A percentile compares a stretch with the other conserved stretches of the same genome.
These are phyloP conservation scores for Phanerodontia chrysosporium DNA, from an alignment of 768 basidiomycete species.

Conservation along the genomic window DNA sequence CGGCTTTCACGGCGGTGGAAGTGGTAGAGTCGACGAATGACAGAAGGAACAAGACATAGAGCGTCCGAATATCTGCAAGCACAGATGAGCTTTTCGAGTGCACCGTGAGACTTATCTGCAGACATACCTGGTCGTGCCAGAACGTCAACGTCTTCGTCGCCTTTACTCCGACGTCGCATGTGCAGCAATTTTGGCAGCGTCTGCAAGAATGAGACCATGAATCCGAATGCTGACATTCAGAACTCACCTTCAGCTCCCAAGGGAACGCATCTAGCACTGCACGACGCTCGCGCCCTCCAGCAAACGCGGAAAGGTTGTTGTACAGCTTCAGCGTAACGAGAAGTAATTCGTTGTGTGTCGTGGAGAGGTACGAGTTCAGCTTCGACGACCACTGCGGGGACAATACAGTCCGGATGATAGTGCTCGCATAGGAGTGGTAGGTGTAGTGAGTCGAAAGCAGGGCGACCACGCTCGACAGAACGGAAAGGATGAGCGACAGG, in stretches of 20 bases:
- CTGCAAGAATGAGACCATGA: conserved; percentile 36
- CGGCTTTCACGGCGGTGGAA: conserved; percentile 48
- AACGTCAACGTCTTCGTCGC: conserved; percentile 32
- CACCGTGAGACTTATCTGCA: background rate
- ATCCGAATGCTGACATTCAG: no score
- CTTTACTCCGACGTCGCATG: conserved; percentile 63
- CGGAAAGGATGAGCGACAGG: conserved; percentile 41
- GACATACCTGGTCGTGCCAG: conserved; percentile 54
- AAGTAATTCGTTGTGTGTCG: conserved; percentile 60
- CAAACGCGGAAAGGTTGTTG: conserved; percentile 57
- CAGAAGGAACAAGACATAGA: conserved; percentile 68
- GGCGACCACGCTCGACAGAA: conserved; percentile 56
- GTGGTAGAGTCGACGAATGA: conserved; percentile 59
- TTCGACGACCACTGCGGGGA: conserved; percentile 50
- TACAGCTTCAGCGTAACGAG: conserved; percentile 64
- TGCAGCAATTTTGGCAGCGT: conserved; percentile 60
- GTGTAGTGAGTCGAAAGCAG: conserved; percentile 67
- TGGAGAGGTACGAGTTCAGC: conserved; percentile 59
- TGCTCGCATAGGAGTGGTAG: conserved; percentile 56
- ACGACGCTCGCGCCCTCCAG: conserved; percentile 61
- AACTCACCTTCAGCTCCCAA: conserved; percentile 74
- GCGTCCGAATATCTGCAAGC: conserved; percentile 69
- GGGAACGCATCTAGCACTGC: conserved; percentile 62
- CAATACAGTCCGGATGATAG: conserved; percentile 59
- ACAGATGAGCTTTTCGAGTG: background rate